These are phyloP conservation scores for Fusarium bactridioides DNA, from an alignment of 2,329 filamentous ascomycete genomes.

Conservation along the genomic window DNA sequence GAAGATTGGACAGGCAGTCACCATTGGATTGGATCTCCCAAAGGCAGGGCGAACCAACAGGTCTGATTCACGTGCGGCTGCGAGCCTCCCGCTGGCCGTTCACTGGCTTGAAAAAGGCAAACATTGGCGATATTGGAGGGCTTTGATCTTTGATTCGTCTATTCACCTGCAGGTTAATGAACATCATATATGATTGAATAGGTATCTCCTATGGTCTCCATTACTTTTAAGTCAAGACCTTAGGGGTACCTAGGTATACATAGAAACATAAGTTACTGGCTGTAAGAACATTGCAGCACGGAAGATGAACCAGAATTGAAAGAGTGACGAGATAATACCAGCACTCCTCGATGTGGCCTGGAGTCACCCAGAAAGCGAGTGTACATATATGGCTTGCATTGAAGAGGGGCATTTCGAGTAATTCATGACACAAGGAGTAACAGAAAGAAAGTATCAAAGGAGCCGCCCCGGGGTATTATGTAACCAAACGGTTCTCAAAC, in stretches of 20 bases:
- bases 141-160: neutral
- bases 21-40: neutral
- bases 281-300: neutral
- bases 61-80: conserved; percentile 26
- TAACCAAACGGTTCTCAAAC: neutral
- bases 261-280: neutral
- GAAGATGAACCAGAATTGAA: neutral
- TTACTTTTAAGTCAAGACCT: neutral
- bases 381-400: neutral
- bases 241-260: neutral
- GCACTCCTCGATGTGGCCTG: neutral
- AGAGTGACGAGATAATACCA: neutral
- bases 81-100: neutral
- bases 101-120: neutral
- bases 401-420: neutral
- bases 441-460: neutral
- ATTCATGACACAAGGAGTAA: neutral
- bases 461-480: neutral
- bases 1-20: neutral
- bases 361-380: neutral
- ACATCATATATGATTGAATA: neutral
- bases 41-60: conserved; percentile 12
- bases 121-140: neutral
- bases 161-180: neutral
- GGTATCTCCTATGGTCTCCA: too few species aligned